phyloP scores from a whole-genome alignment of 108 stramenopile genomes.

The Halocafeteria seosinensis region DNA sequence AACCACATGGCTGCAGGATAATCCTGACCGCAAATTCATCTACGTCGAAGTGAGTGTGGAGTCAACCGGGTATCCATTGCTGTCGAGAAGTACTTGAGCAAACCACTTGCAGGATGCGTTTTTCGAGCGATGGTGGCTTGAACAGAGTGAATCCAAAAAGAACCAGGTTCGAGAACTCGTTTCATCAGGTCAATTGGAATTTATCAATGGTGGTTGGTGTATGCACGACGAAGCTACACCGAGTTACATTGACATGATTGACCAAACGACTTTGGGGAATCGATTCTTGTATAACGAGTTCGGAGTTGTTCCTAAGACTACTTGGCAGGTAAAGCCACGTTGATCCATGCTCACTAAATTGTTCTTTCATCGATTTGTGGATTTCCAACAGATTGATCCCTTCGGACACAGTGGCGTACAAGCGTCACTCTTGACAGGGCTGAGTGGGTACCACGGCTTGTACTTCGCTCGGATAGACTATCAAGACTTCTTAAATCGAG shows the following conservation, averaged over 20 bases:
- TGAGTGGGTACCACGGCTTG: constrained; percentile 67
- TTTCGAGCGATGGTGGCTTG: constrained; percentile 74
- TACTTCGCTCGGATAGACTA: constrained; percentile 87
- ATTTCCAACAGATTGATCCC: constrained; percentile 89
- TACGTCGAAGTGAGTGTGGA: too few species aligned
- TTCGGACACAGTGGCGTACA: constrained; percentile 87
- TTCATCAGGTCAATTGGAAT: constrained; percentile 48
- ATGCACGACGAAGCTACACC: constrained; percentile 91
- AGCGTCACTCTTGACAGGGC: constrained; percentile 51
- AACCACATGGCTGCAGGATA: constrained; percentile 41
- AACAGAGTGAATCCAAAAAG: constrained; percentile 36
- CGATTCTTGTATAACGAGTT: constrained; percentile 55
- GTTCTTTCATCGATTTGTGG: too few species aligned
- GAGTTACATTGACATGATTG: constrained; percentile 82
- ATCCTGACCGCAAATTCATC: constrained; percentile 62
- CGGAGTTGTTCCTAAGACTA: constrained; percentile 58
- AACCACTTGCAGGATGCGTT: too few species aligned
- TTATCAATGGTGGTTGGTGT: constrained; percentile 88
- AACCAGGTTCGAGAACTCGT: constrained; percentile 45
- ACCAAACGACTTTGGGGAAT: constrained; percentile 84
- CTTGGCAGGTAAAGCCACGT: too few species aligned
- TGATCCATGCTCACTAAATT: too few species aligned
- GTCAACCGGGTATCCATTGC: too few species aligned
- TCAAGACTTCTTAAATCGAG: constrained; percentile 59
- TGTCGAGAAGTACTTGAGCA: too few species aligned